Percentiles rank a stretch among this genome's conserved stretches.
Evolutionary conservation across 1,284 basidiomycete genomes (phyloP).

Genomic region (Sparassis latifolia): DNA sequence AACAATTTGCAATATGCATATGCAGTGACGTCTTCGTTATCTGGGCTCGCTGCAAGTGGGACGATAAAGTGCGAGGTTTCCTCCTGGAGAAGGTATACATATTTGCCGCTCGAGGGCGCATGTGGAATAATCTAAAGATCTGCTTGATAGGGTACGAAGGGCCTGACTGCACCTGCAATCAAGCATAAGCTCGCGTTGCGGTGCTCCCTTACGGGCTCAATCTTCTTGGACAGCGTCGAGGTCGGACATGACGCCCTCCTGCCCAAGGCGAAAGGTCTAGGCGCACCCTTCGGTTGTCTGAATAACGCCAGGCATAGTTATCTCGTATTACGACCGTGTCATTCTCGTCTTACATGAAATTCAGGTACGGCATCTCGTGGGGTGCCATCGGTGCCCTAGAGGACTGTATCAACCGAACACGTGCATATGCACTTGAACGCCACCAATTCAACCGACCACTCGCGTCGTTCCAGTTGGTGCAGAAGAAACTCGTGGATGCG

Average conservation of each 20-base stretch:
- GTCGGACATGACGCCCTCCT: constrained; percentile 69
- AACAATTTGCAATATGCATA: neutral
- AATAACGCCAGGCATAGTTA: constrained; percentile 70
- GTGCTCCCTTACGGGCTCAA: constrained; percentile 86
- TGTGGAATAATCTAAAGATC: neutral
- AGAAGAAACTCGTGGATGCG: constrained; percentile 95
- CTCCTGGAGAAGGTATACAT: constrained; percentile 75
- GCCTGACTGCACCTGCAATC: constrained; percentile 84
- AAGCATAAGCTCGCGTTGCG: constrained; percentile 92
- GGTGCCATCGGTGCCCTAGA: constrained; percentile 94
- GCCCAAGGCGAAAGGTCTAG: constrained; percentile 70
- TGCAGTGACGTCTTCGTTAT: constrained; percentile 79
- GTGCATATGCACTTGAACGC: constrained; percentile 84
- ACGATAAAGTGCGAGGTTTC: constrained; percentile 88
- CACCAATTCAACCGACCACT: constrained; percentile 87
- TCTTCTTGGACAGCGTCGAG: constrained; percentile 86
- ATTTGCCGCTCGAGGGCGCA: neutral
- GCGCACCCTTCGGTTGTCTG: constrained; percentile 85
- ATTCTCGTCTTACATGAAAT: neutral
- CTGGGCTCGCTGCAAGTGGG: constrained; percentile 96
- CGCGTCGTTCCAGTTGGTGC: constrained; percentile 92
- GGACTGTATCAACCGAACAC: constrained; percentile 77
- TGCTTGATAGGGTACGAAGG: constrained; percentile 60
- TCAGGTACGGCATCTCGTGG: constrained; percentile 84
- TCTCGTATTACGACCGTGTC: neutral